Base-by-base conservation (phyloP, 768 basidiomycete species). In the Boletus tylopilopsis region DNA sequence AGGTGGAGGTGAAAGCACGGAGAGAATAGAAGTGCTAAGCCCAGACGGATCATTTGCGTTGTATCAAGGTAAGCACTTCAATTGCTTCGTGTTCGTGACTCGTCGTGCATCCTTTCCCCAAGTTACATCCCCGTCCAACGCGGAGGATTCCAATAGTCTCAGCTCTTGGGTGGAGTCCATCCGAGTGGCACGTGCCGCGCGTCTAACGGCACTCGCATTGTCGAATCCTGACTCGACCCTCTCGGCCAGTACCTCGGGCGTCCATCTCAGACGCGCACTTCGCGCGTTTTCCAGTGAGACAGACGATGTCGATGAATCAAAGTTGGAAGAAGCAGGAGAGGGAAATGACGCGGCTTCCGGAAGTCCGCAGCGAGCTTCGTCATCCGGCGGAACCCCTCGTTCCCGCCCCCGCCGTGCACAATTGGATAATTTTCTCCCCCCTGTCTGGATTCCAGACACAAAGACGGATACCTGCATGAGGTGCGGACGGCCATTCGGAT, bases 361-460 rank as follows among this genome's bases (percentile, higher is more conserved):
- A 24, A 41, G 35, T 39, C n/a, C 29, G 6, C 49, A 39, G 33
- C 19, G 37, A 22, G 41, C 33, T 39, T 47, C 45, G 11, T 34
- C 55, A 7, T 39, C 10, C 25, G 7, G 22, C 5, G 22, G 6
- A 25, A 39, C 33, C 4, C n/a, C 42, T 42, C 43, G 45, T 7
- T 29, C 47, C n/a, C 56, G 51, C 16, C 50, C 39, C n/a, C 63
- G 57, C 39, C 66, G 66, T 18, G 68, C 66, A 25, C 51, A 55
- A 18, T 25, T 68, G 35, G 63, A 64, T 21, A 63, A 88, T 66
- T 95, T 92, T 73, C 81, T 92, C 2, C 93, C 94, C 5, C 87
- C 94, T 0, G 80, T 95, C 22, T 96, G 94, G 94, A 84, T 94
- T 25, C 91, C 94, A 0, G 91, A 96, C 61, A 79, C 81, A 51